phyloP scores from a whole-genome alignment of 164 flowering plant species.

The Platanus orientalis region DNA sequence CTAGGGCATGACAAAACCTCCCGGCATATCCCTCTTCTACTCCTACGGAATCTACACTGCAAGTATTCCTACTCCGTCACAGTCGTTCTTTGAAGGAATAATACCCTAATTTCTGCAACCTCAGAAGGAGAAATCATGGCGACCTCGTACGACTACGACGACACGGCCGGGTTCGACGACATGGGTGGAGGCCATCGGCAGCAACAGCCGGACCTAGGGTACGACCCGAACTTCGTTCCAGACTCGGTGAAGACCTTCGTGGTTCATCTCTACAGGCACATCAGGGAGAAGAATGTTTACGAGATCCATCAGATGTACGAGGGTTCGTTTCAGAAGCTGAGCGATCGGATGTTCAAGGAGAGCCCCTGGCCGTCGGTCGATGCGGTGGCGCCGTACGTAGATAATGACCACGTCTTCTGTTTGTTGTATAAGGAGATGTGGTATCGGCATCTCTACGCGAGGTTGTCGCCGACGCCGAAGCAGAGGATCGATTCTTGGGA shows the following conservation, averaged over 20 bases:
- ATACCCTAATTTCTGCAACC: too few species aligned
- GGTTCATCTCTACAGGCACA: slow-evolving; percentile 88
- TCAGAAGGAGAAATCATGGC: too few species aligned
- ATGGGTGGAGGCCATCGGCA: neutral
- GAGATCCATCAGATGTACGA: slow-evolving; percentile 99
- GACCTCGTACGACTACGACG: neutral
- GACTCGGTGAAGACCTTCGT: slow-evolving; percentile 92
- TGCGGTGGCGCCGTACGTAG: slow-evolving; percentile 70
- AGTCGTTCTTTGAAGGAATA: too few species aligned
- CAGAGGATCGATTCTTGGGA: slow-evolving; percentile 95
- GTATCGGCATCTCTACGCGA: slow-evolving; percentile 85
- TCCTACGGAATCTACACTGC: too few species aligned
- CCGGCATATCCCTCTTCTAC: too few species aligned
- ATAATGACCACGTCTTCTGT: slow-evolving; percentile 96
- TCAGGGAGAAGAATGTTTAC: slow-evolving; percentile 93
- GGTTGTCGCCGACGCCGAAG: slow-evolving; percentile 61
- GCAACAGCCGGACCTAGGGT: slow-evolving; percentile 29
- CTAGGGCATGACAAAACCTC: too few species aligned
- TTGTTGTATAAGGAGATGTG: slow-evolving; percentile 94
- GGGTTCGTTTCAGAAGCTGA: slow-evolving; percentile 69
- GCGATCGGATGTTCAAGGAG: slow-evolving; percentile 83
- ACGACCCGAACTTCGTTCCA: slow-evolving; percentile 90
- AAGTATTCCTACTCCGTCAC: too few species aligned
- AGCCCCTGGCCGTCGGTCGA: slow-evolving; percentile 94
- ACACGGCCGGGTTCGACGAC: neutral